Evolutionary conservation across 2,329 filamentous ascomycete genomes (phyloP).

Genomic region (Pestalotiopsis sp.): DNA sequence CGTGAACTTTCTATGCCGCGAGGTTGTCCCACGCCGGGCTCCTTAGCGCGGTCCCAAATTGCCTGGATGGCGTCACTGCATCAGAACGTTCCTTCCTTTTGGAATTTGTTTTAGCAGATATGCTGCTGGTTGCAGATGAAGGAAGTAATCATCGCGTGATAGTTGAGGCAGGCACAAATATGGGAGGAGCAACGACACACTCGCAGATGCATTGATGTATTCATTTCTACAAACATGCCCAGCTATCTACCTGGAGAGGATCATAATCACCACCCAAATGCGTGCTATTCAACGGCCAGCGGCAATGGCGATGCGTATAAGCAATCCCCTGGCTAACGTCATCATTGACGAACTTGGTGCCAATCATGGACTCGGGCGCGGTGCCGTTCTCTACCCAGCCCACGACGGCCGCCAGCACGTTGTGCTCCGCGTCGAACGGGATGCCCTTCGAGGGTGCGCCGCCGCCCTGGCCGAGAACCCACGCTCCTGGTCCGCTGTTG

Average conservation of each 20-base stretch:
- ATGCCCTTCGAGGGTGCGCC: conserved; percentile 19
- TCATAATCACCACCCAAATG: conserved; percentile 30
- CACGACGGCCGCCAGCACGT: conserved; percentile 49
- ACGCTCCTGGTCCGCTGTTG: conserved; percentile 47
- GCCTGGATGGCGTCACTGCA: too few species aligned
- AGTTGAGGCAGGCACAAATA: too few species aligned
- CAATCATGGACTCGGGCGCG: conserved; percentile 42
- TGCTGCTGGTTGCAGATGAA: too few species aligned
- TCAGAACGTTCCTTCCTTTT: too few species aligned
- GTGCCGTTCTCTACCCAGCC: conserved; percentile 47
- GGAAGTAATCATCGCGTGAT: too few species aligned
- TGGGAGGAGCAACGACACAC: too few species aligned
- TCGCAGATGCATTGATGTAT: too few species aligned
- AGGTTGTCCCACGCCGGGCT: too few species aligned
- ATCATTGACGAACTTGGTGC: conserved; percentile 35
- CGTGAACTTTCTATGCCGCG: too few species aligned
- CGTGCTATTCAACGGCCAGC: conserved; percentile 34
- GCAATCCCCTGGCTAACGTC: conserved; percentile 24
- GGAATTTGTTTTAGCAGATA: too few species aligned
- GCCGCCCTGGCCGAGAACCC: conserved; percentile 29
- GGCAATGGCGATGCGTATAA: conserved; percentile 36
- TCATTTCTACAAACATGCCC: conserved; percentile 25
- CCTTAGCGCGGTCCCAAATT: too few species aligned
- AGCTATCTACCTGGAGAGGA: conserved; percentile 27
- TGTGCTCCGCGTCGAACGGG: conserved; percentile 38